Conservation (phyloP, 202 grass and related monocot species). For the Elaeis oleifera region DNA sequence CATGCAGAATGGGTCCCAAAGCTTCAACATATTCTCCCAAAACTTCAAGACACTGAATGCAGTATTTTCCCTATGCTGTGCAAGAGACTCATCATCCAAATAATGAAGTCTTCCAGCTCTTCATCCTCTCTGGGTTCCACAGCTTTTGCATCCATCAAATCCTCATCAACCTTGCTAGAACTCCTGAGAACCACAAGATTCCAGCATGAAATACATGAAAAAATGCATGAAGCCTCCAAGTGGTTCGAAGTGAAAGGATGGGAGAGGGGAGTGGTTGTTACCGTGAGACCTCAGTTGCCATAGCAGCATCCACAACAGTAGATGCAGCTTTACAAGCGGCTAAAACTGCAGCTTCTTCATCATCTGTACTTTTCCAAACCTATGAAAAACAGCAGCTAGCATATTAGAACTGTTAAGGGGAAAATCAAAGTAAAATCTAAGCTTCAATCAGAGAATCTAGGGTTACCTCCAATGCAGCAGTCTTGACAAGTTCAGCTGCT, state of each 20-base stretch:
- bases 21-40: conserved; percentile 96
- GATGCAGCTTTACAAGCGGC: conserved; percentile 77
- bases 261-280: conserved; percentile 26
- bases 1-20: conserved; percentile 86
- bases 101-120: conserved; percentile 65
- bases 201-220: not conserved
- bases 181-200: conserved; percentile 25
- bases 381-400: conserved; percentile 8
- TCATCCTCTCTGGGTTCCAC: conserved; percentile 45
- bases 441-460: no score
- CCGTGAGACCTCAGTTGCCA: conserved; percentile 76
- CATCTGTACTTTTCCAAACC: conserved; percentile 73
- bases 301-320: conserved; percentile 78
- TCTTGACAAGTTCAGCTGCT: conserved; percentile 92
- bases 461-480: conserved; percentile 76
- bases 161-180: conserved; percentile 36
- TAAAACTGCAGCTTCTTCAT: conserved; percentile 53
- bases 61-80: conserved; percentile 69
- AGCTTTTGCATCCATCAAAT: conserved; percentile 34
- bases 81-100: conserved; percentile 56
- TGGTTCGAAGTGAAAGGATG: not conserved
- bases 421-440: no score
- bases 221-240: not conserved
- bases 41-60: conserved; percentile 78
- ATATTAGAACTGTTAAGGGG: no score